Conservation (phyloP, 106 monocot species). For the Acorus calamus region DNA sequence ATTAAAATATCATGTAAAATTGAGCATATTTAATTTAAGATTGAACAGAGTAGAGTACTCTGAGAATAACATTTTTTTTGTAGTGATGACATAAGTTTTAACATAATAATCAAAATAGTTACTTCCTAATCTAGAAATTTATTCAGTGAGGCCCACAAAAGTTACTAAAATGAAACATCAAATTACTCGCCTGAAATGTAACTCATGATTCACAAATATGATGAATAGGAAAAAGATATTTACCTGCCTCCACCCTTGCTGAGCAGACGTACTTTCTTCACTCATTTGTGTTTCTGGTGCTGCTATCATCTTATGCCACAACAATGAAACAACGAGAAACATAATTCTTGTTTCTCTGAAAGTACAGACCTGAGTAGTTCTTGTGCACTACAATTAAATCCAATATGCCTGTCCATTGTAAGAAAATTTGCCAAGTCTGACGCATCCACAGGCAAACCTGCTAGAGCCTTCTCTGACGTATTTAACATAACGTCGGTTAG, state of each 20-base stretch:
- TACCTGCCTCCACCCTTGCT: constrained; percentile 98
- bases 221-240: not conserved
- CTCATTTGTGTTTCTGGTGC: constrained; percentile 83
- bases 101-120: no score
- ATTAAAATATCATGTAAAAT: no score
- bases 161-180: no score
- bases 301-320: constrained; percentile 89
- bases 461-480: constrained; percentile 42
- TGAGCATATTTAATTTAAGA: no score
- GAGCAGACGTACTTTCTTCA: constrained; percentile 86
- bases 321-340: constrained; percentile 95
- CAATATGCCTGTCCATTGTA: constrained; percentile 61
- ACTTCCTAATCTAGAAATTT: no score
- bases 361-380: constrained; percentile 65
- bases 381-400: constrained; percentile 49
- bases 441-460: constrained; percentile 61
- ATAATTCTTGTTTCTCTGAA: constrained; percentile 75
- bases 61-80: no score
- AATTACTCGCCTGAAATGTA: no score
- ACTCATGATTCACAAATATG: not conserved
- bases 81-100: no score
- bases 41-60: no score
- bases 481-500: constrained; percentile 25
- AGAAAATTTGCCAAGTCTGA: constrained; percentile 94
- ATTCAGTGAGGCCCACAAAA: no score